These are phyloP conservation scores for Clonostachys chloroleuca DNA, from an alignment of 2,329 filamentous ascomycete species.

Conservation along the genomic window DNA sequence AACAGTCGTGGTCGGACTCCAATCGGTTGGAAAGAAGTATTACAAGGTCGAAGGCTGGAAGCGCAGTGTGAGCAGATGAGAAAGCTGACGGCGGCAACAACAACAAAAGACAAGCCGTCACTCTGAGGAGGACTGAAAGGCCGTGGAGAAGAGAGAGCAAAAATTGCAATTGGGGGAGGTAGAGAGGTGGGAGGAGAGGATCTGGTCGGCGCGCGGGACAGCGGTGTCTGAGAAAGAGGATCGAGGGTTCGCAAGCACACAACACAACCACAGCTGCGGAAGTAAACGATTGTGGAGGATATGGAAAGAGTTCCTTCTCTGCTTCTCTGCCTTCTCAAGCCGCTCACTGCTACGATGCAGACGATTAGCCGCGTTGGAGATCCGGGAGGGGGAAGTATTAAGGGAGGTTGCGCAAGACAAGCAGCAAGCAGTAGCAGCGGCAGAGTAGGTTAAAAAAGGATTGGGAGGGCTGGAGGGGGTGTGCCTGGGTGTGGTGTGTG, in stretches of 20 bases:
- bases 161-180: not conserved
- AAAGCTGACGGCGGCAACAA: no score
- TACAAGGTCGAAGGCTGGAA: not conserved
- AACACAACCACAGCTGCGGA: not conserved
- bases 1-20: no score
- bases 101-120: no score
- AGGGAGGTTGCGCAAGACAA: not conserved
- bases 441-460: constrained; percentile 18
- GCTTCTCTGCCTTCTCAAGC: constrained; percentile 1
- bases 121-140: not conserved
- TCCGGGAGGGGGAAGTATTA: constrained; percentile 4
- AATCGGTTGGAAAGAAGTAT: not conserved
- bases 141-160: not conserved
- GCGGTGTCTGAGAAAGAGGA: no score
- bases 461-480: not conserved
- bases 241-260: not conserved
- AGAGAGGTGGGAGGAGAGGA: not conserved
- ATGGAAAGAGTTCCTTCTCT: not conserved
- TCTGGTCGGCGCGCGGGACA: no score
- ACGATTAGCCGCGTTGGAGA: constrained; percentile 21
- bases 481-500: not conserved
- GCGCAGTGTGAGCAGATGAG: no score
- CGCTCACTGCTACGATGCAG: constrained; percentile 22
- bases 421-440: constrained; percentile 4
- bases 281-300: constrained; percentile 2